Evolutionary conservation across 495 filamentous ascomycete genomes (phyloP), one percentile per base, ranked within the genome.

Genomic region (Thermochaetoides thermophila): DNA sequence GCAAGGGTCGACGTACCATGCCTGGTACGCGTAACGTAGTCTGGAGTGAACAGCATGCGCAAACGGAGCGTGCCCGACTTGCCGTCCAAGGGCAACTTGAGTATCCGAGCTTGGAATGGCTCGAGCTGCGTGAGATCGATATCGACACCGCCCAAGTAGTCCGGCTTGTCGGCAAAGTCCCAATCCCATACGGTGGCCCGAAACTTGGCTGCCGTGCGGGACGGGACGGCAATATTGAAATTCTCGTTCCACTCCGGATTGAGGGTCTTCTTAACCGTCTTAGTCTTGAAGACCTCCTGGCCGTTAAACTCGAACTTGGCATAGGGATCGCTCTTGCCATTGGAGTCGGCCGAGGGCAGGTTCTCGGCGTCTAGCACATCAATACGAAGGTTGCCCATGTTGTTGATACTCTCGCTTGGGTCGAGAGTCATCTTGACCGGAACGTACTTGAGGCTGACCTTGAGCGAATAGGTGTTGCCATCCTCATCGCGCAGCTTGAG

Each of bases 401-500:
- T 99, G 69, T 92, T 96, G 65, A 96, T 93, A 53, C 82, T 91
- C 58, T 99, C 89, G 43, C 69, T 80, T 2, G 87, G 84, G 48
- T 96, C 84, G 34, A 99, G 79, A 34, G 69, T 68, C 89, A 99
- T 99, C 57, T 78, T 71, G 30, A 93, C 72, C 0, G 89, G 89
- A 12, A 96, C 77, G 48, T 93, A 99, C 49, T 91, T 91, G 42
- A 93, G 68, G 60, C 78, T 84, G 44, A 96, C 81, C 34, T 75
- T 87, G 51, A 99, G 58, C 48, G 74, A 85, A 63, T 76, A 86
- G 16, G 77, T 52, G 35, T 74, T 73, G 22, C 86, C 85, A 7
- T 84, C 65, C 10, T 73, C 70, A 32, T 78, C 78, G 43, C 72
- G 81, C 18, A 99, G 63, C 34, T 68, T 65, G 27, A 99, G 66